These are phyloP conservation scores for Rhizophora apiculata DNA, from an alignment of 345 rosid species.

Conservation along the genomic window DNA sequence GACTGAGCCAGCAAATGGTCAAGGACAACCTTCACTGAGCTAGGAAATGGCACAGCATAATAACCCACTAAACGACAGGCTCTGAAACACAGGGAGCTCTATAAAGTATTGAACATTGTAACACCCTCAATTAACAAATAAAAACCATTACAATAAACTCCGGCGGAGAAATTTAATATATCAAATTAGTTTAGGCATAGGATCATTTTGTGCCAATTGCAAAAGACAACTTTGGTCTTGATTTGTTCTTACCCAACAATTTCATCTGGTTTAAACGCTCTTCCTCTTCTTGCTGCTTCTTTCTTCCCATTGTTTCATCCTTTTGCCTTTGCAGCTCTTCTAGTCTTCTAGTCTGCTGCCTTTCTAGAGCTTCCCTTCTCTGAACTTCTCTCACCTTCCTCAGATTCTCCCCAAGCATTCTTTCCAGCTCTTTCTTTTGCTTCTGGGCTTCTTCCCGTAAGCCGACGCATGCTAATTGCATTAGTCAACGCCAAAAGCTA, in stretches of 20 bases:
- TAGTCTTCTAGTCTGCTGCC: conserved; percentile 71
- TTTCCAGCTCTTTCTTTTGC: conserved; percentile 74
- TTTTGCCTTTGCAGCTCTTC: conserved; percentile 78
- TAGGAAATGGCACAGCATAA: too few species aligned
- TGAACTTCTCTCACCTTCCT: conserved; percentile 78
- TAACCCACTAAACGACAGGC: too few species aligned
- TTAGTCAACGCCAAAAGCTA: not conserved
- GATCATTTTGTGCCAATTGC: conserved; percentile 77
- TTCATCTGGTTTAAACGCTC: conserved; percentile 85
- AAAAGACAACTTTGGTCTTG: conserved; percentile 86
- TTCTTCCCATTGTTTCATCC: conserved; percentile 79
- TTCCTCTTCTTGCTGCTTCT: conserved; percentile 89
- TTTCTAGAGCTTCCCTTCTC: conserved; percentile 79
- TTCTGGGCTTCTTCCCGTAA: conserved; percentile 60
- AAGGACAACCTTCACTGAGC: too few species aligned
- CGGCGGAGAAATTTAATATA: too few species aligned
- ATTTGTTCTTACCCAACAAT: conserved; percentile 92
- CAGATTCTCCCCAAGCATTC: conserved; percentile 66
- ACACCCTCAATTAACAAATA: too few species aligned
- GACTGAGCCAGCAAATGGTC: too few species aligned
- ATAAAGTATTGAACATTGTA: too few species aligned
- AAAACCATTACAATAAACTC: too few species aligned
- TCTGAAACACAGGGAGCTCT: too few species aligned
- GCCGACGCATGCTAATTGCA: not conserved
- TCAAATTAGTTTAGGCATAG: too few species aligned